Base-by-base conservation (phyloP, 1,139 yeast species). In the Yamadazyma pseudoaaseri region DNA sequence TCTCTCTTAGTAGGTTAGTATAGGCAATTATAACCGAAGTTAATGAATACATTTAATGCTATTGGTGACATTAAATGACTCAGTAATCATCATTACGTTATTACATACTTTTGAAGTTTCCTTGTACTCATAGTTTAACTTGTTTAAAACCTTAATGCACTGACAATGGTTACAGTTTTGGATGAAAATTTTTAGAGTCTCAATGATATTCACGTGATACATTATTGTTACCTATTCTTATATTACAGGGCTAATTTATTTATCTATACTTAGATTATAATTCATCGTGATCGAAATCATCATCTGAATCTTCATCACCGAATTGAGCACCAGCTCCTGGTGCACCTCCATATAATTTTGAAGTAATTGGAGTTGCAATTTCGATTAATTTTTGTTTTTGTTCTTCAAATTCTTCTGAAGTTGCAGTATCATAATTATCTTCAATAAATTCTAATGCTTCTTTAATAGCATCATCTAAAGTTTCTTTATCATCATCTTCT, bases 391-490 rank as follows among this genome's bases (percentile, higher is more conserved):
- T 79, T 62, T 89, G 95, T 67, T 80, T 86, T 69, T 89, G 95
- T 64, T 89, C 97, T 42, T 87, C 95, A 52, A 86, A 84, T 56
- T 92, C 98, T 64, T 89, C 97, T 52, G 84, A 78, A 40, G 95
- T 77, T 30, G 97, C 97, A 41, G 81, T 65, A 39, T 86, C 94
- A 54, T 79, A 84, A 66, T 86, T 86, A 58, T 90, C 97, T 51
- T 82, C 89, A 50, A 92, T 70, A 81, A 94, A 92, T 63, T 85
- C 96, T 48, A 84, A 65, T 36, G 89, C 78, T 61, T 92, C 97
- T 62, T 81, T 81, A 51, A 87, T 70, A 43, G 97, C 96, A 53
- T 90, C 97, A 51, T 76, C 71, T 54, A 92, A 71, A 47, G 95
- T 75, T 68, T 87, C 96, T 71, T 85, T 86, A 66, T 92, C 98